Evolutionary conservation across 2,329 filamentous ascomycete genomes (phyloP), one percentile per base, ranked within the genome.

Genomic region (Penicillium verrucosum): DNA sequence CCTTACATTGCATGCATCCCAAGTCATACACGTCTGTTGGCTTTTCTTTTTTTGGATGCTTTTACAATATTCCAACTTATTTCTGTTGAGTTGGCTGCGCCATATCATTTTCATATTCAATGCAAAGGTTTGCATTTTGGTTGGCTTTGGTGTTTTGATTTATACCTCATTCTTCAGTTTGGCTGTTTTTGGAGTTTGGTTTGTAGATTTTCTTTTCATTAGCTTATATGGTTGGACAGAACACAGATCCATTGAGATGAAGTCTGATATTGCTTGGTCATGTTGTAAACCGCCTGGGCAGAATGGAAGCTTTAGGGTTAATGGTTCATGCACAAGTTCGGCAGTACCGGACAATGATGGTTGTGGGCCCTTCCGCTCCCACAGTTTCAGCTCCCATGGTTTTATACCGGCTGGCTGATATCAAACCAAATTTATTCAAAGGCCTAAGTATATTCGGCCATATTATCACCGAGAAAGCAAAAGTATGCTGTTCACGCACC

Each of bases 401-500:
- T 34, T n/a, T 8, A 23, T 34, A 21, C 4, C 4, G 29, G 29
- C 14, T 23, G 12, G 7, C 43, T 8, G 8, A 16, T 46, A 46
- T 25, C 44, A 34, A 46, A 23, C 43, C 43, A 45, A 16, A 16
- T 10, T 44, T 30, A 16, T 45, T 16, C 4, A 4, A 29, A 16
- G 14, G 29, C 34, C 12, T 14, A 45, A 32, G 14, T 30, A 18
- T 27, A 32, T 32, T 10, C 47, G 18, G 12, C 21, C 38, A 12
- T 23, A 10, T 8, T 1, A 12, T n/a, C 8, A 16, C 40, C 37
- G 12, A 42, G 6, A 29, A 18, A 56, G 47, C 43, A 56, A 51
- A 53, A 56, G 56, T 29, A 52, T 40, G 55, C 60, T 56, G 60
- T 42, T 52, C 49, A 56, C 55, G 60, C 58, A 63, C 65, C 65